A percentile compares a stretch with the other conserved stretches of the same genome.
These are phyloP conservation scores for Aegilops bicornis DNA, from an alignment of 176 grass and related monocot genomes.

Conservation along the genomic window DNA sequence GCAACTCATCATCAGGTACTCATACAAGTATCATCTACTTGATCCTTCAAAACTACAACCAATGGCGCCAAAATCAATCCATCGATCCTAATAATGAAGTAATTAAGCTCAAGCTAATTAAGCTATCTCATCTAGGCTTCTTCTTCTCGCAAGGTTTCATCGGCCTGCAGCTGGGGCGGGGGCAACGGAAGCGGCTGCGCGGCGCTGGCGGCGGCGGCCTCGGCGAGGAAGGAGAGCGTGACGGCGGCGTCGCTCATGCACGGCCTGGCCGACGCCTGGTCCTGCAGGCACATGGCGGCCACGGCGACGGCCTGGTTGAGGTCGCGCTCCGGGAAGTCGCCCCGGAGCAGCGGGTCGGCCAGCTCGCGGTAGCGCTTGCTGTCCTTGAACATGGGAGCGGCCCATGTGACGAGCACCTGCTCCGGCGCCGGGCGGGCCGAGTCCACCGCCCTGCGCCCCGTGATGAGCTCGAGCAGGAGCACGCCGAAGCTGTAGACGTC, in stretches of 20 bases:
- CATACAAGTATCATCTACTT: no score
- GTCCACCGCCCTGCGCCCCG: neutral
- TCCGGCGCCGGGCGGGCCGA: neutral
- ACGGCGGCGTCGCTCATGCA: slow-evolving; percentile 24
- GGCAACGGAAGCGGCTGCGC: neutral
- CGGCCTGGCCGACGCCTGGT: slow-evolving; percentile 14
- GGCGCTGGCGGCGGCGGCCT: neutral
- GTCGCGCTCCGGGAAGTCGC: neutral
- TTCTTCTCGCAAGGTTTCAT: neutral
- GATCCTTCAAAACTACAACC: neutral
- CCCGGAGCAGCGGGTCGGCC: neutral
- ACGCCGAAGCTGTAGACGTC: slow-evolving; percentile 22
- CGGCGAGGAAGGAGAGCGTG: neutral
- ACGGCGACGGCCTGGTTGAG: slow-evolving; percentile 22
- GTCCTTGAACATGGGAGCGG: slow-evolving; percentile 21
- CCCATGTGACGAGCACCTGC: slow-evolving; percentile 12
- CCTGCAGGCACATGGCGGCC: slow-evolving; percentile 5
- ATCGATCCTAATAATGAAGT: neutral
- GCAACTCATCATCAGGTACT: no score
- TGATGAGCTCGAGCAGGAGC: neutral
- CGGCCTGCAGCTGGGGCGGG: no score
- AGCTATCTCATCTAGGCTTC: neutral
- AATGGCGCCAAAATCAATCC: neutral
- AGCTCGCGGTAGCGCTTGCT: slow-evolving; percentile 4
- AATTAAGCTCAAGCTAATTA: neutral